A percentile compares a stretch with the other conserved stretches of the same genome.
phyloP scores from a whole-genome alignment of 176 grass and related monocot species.

The Musa schizocarpa region DNA sequence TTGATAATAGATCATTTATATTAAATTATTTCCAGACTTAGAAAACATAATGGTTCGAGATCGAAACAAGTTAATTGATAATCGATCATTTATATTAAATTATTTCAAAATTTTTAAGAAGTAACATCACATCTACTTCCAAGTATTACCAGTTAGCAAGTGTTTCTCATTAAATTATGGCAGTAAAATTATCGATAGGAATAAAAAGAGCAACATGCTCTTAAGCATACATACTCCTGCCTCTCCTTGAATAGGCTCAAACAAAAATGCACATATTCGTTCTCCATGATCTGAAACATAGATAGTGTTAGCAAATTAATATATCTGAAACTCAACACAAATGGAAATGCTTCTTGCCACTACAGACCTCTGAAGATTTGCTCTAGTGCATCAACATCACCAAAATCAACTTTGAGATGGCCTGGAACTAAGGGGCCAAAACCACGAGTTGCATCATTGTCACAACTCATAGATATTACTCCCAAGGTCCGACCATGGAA shows the following conservation, averaged over 20 bases:
- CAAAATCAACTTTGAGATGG: slow-evolving; percentile 98
- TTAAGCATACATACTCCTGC: slow-evolving; percentile 66
- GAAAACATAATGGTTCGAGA: neutral
- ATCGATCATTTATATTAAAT: neutral
- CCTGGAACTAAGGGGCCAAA: slow-evolving; percentile 90
- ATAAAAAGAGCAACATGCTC: slow-evolving; percentile 3
- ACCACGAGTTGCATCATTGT: slow-evolving; percentile 86
- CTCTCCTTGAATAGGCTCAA: slow-evolving; percentile 99
- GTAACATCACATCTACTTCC: slow-evolving; percentile 4
- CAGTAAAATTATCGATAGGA: neutral
- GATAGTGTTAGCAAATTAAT: neutral
- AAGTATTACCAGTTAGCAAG: neutral
- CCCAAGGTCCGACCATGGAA: slow-evolving; percentile 90
- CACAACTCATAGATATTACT: slow-evolving; percentile 93
- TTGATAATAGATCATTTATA: neutral
- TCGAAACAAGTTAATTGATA: neutral
- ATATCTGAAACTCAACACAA: neutral
- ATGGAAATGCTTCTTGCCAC: neutral
- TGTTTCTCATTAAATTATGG: neutral
- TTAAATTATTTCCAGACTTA: neutral
- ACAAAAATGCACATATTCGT: slow-evolving; percentile 75
- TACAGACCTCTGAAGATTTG: slow-evolving; percentile 68
- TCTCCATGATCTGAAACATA: slow-evolving; percentile 60
- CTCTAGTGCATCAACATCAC: slow-evolving; percentile 61
- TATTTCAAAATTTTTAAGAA: neutral